Percentiles rank a stretch among this genome's conserved stretches.
These are phyloP conservation scores for Solanum chilense DNA, from an alignment of 257 asterid species.

Conservation along the genomic window DNA sequence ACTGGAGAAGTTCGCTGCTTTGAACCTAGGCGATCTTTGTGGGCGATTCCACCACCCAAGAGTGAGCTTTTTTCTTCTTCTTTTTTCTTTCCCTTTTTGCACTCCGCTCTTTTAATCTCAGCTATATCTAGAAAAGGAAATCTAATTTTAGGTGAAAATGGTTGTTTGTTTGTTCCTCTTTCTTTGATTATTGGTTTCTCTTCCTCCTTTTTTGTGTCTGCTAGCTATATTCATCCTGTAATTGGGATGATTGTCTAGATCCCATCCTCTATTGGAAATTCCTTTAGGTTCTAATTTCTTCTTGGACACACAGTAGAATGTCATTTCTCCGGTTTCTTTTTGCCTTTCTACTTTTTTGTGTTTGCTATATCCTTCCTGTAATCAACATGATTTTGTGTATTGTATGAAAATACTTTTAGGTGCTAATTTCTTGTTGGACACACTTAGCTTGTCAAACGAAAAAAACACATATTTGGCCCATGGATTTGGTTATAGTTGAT, in stretches of 20 bases:
- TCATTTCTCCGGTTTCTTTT: not conserved
- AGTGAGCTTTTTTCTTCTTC: not conserved
- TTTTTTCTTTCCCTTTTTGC: not conserved
- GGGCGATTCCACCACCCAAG: not conserved
- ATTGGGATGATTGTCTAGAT: not conserved
- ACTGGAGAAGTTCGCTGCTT: constrained; percentile 1
- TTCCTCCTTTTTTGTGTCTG: not conserved
- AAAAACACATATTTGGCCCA: not conserved
- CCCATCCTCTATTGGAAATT: not conserved
- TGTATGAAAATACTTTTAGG: not conserved
- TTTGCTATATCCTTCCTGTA: not conserved
- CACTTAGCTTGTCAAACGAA: not conserved
- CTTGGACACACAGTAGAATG: not conserved
- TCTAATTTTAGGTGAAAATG: not conserved
- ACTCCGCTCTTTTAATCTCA: not conserved
- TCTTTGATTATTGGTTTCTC: not conserved
- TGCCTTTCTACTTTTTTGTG: not conserved
- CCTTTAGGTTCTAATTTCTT: not conserved
- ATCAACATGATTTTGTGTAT: not conserved
- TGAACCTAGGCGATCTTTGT: not conserved
- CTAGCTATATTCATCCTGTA: not conserved
- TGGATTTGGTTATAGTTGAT: not conserved
- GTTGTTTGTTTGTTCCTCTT: not conserved
- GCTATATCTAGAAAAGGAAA: not conserved
- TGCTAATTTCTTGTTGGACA: not conserved